Evolutionary conservation across 768 basidiomycete genomes (phyloP), one percentile per base, ranked within the genome.

Genomic region (Mycena maculata): DNA sequence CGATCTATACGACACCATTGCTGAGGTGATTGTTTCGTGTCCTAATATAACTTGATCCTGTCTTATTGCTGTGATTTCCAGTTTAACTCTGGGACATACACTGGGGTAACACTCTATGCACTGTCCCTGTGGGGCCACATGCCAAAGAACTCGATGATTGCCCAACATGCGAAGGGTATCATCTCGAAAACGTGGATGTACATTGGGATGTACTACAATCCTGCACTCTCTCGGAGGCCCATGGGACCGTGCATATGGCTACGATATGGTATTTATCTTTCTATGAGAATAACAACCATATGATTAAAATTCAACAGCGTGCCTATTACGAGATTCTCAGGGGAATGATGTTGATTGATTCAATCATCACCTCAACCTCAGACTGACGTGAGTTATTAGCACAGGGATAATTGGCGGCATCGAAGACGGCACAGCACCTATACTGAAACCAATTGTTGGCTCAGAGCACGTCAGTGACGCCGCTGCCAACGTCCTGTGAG

Each of bases 41-140:
- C n/a, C 33, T 13, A 13, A 36, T 36, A 36, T 36, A 6, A 6
- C 33, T 36, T 13, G 13, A 36, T 36, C 13, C 6, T 36, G 6
- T 36, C 33, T 36, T 36, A 6, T 13, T 6, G 33, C 33, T 6
- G 33, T 36, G 33, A 31, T 20, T 41, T 47, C 23, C 36, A 78
- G 77, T 78, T 76, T 60, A 77, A 77, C 42, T 77, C 74, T 25
- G 76, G 73, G 33, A 78, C 76, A 7, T 78, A 78, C 65, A 72
- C 72, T 0, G 76, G 77, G 10, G 77, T 78, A 2, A 72, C 75
- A 10, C 68, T 78, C 22, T 78, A 74, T 39, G 77, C 76, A 0
- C 71, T 78, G 23, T 76, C 77, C 4, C 69, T 78, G n/a, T 77
- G 73, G 73, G 74, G 76, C 2, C 76, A 78, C 54, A 78, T 78